Percentiles rank a stretch among this genome's conserved stretches.
Evolutionary conservation across 192 early-diverging fungal species (phyloP).

Genomic region (Allomyces arbusculus): DNA sequence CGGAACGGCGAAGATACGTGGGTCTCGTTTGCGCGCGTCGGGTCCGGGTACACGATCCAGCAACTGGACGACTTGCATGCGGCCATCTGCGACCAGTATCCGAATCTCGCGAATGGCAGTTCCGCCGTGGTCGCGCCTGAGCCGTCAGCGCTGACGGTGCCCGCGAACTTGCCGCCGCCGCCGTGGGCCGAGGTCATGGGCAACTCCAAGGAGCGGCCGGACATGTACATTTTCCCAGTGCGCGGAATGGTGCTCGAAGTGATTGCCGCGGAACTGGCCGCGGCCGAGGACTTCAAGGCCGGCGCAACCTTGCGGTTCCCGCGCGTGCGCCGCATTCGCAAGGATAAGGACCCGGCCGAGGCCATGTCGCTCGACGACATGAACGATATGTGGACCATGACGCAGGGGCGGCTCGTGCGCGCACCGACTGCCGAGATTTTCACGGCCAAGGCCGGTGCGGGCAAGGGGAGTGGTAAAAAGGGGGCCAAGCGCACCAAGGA

Average conservation of each 20-base stretch:
- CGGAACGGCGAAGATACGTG: neutral
- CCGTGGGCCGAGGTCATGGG: neutral
- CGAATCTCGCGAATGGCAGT: too few relatives aligned
- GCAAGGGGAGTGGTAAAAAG: neutral
- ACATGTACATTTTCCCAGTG: neutral
- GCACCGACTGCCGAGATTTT: neutral
- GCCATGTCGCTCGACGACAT: neutral
- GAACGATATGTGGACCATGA: neutral
- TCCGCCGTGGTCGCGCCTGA: too few relatives aligned
- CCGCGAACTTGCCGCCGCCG: neutral
- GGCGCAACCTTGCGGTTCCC: neutral
- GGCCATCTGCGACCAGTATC: neutral
- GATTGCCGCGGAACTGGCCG: neutral
- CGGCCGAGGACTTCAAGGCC: neutral
- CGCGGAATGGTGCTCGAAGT: neutral
- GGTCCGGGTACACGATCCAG: neutral
- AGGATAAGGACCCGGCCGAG: neutral
- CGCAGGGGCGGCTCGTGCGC: neutral
- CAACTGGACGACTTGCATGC: neutral
- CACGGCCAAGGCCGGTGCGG: neutral
- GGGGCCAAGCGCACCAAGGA: too few relatives aligned
- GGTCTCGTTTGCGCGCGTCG: neutral
- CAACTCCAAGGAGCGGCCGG: neutral
- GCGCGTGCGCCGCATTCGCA: neutral
- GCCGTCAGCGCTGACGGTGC: neutral